A percentile compares a stretch with the other conserved stretches of the same genome.
Evolutionary conservation across 129 eudicot species (phyloP).

Genomic region (Artemisia argyi): DNA sequence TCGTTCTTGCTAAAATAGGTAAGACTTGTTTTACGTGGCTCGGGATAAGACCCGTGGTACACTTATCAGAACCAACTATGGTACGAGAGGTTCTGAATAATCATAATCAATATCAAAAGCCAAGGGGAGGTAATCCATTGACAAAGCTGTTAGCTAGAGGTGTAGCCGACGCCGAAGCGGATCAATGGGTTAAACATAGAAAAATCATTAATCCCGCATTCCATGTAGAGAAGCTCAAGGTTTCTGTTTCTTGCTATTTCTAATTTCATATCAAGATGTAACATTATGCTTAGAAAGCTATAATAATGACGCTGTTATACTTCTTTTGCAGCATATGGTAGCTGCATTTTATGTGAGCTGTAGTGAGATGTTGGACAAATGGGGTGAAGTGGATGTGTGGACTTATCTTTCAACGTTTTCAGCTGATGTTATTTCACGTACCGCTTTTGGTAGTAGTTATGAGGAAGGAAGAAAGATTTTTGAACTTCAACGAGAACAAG

Average conservation of each 20-base stretch:
- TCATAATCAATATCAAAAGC: constrained; percentile 19
- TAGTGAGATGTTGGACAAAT: constrained; percentile 34
- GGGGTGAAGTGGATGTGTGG: constrained; percentile 43
- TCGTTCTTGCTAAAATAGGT: constrained; percentile 2
- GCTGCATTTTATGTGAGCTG: constrained; percentile 40
- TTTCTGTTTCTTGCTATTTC: not conserved
- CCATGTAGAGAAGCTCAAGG: constrained; percentile 37
- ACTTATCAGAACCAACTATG: constrained; percentile 21
- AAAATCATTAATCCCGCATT: constrained; percentile 34
- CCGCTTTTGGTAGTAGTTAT: constrained; percentile 36
- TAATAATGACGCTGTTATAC: not conserved
- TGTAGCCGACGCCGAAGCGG: not conserved
- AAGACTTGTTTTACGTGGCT: constrained; percentile 23
- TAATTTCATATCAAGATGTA: not conserved
- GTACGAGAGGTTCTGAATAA: constrained; percentile 20
- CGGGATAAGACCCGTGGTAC: constrained; percentile 20
- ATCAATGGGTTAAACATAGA: constrained; percentile 30
- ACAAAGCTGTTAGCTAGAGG: constrained; percentile 19
- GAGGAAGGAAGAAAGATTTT: constrained; percentile 37
- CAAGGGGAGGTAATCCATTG: constrained; percentile 25
- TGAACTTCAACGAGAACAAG: constrained; percentile 34
- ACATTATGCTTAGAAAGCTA: not conserved
- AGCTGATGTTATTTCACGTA: constrained; percentile 40
- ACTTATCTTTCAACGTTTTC: constrained; percentile 26
- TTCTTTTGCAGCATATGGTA: constrained; percentile 34